Evolutionary conservation across 495 filamentous ascomycete genomes (phyloP).

Genomic region (Margaritispora aquatica): DNA sequence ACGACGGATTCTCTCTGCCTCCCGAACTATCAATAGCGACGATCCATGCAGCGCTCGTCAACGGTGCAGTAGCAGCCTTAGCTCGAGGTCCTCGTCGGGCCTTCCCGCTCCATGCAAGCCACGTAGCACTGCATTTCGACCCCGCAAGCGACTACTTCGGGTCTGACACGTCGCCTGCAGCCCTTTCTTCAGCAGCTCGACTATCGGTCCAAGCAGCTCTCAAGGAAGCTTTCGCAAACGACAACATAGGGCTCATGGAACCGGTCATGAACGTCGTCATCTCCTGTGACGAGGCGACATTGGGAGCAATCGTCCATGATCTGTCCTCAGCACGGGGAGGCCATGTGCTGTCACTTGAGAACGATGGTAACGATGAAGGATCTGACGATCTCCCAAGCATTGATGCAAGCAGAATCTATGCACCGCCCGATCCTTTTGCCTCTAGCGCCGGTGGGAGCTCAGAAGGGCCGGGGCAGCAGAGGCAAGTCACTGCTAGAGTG

Average conservation of each 20-base stretch:
- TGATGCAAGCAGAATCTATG: slow-evolving; percentile 68
- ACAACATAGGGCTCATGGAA: slow-evolving; percentile 68
- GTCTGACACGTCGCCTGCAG: slow-evolving; percentile 59
- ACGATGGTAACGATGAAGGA: slow-evolving; percentile 28
- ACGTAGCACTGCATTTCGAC: slow-evolving; percentile 64
- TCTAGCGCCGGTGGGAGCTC: slow-evolving; percentile 19
- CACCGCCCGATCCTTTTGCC: slow-evolving; percentile 79
- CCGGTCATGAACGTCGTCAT: slow-evolving; percentile 87
- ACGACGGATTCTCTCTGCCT: slow-evolving; percentile 40
- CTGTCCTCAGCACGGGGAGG: slow-evolving; percentile 78
- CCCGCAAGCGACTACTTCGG: slow-evolving; percentile 58
- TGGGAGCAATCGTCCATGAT: slow-evolving; percentile 88
- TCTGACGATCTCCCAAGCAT: slow-evolving; percentile 34
- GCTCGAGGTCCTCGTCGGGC: slow-evolving; percentile 73
- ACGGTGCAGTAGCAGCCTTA: slow-evolving; percentile 78
- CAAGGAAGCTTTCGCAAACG: slow-evolving; percentile 40
- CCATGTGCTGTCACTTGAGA: slow-evolving; percentile 73
- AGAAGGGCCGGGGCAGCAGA: slow-evolving; percentile 26
- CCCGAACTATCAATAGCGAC: slow-evolving; percentile 48
- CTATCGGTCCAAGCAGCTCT: slow-evolving; percentile 64
- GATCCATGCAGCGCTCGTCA: slow-evolving; percentile 60
- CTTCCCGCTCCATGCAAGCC: slow-evolving; percentile 67
- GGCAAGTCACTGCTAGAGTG: slow-evolving; percentile 70
- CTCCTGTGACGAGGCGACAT: slow-evolving; percentile 68
- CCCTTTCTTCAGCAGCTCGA: slow-evolving; percentile 72